phyloP scores from a whole-genome alignment of 257 asterid species.

The Plantago elongata region DNA sequence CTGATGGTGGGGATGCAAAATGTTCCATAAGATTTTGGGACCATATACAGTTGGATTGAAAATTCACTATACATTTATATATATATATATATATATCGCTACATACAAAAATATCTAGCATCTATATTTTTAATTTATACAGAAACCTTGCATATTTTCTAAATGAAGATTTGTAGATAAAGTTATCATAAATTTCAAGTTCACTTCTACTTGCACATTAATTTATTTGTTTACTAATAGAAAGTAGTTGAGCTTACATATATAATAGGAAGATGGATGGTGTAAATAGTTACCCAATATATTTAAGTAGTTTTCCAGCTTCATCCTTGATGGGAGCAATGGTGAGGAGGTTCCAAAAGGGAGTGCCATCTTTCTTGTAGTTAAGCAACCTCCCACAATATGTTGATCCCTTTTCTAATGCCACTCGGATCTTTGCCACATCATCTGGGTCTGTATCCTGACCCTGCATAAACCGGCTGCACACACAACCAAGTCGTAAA shows the following conservation, averaged over 20 bases:
- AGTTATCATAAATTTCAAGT: no score
- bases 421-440: conserved; percentile 80
- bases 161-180: no score
- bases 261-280: no score
- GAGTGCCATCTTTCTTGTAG: conserved; percentile 93
- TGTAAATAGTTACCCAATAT: conserved; percentile 53
- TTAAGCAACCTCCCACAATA: conserved; percentile 90
- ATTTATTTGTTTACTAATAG: no score
- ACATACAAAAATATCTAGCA: no score
- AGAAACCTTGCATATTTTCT: no score
- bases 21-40: conserved; percentile 21
- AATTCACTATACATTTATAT: background rate
- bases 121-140: no score
- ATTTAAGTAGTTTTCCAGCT: conserved; percentile 75
- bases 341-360: conserved; percentile 95
- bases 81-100: no score
- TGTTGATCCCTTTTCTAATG: conserved; percentile 48
- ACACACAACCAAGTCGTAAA: conserved; percentile 2
- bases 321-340: conserved; percentile 96
- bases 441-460: conserved; percentile 77
- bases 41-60: conserved; percentile 15
- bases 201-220: no score
- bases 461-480: conserved; percentile 92
- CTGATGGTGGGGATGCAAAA: conserved; percentile 1
- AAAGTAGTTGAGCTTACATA: no score